Conservation (phyloP, 306 rosid genomes). For the Castanospermum australe region DNA sequence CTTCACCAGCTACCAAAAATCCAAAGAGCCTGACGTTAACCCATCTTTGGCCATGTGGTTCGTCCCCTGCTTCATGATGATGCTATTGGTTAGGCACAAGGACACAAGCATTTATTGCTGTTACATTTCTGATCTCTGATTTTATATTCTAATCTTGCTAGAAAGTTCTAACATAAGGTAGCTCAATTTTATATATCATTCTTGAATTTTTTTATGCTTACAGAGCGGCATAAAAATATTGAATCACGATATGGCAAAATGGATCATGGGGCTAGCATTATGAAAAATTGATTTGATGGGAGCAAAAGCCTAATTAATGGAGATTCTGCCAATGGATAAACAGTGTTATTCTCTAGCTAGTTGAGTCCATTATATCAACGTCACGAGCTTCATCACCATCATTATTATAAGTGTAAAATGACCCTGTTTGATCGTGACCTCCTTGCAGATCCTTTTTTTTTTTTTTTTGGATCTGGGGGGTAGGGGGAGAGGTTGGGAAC, state of each 20-base stretch:
- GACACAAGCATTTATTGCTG: not conserved
- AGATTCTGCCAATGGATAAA: not conserved
- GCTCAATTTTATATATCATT: not conserved
- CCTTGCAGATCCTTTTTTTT: too few relatives aligned
- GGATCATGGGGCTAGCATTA: not conserved
- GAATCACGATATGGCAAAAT: not conserved
- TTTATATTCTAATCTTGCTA: not conserved
- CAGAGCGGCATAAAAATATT: not conserved
- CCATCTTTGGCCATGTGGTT: conserved; percentile 4
- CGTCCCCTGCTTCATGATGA: not conserved
- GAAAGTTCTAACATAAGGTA: not conserved
- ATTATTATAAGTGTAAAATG: not conserved
- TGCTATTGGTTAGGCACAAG: conserved; percentile 6
- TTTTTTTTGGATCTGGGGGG: too few relatives aligned
- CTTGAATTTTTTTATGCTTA: not conserved
- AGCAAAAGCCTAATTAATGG: not conserved
- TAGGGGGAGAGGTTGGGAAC: too few relatives aligned
- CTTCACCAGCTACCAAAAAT: not conserved
- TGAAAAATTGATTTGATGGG: not conserved
- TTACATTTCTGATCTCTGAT: not conserved
- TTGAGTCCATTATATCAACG: not conserved
- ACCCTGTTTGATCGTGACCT: too few relatives aligned
- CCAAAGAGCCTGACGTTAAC: not conserved
- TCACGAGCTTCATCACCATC: not conserved
- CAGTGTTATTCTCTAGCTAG: not conserved